Evolutionary conservation across 1,284 basidiomycete genomes (phyloP).

Genomic region (Neonothopanus nambi): DNA sequence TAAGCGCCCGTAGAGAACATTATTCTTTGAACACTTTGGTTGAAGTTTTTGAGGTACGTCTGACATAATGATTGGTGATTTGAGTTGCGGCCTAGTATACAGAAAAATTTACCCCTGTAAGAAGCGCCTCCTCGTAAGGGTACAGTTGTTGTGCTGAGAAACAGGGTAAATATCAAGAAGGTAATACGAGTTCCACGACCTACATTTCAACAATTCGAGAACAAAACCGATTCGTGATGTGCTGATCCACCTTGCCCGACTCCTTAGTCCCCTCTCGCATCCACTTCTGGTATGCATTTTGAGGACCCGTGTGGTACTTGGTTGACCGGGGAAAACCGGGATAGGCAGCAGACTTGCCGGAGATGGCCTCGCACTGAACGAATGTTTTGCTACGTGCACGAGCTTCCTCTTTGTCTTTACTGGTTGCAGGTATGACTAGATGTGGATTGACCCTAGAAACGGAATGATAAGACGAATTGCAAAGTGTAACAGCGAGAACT

Average conservation of each 20-base stretch:
- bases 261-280: conserved; percentile 36
- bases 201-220: conserved; percentile 52
- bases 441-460: conserved; percentile 53
- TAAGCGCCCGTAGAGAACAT: conserved; percentile 56
- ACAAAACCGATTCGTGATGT: conserved; percentile 50
- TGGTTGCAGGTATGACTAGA: conserved; percentile 30
- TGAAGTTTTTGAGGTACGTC: conserved; percentile 18
- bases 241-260: conserved; percentile 40
- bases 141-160: conserved; percentile 47
- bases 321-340: conserved; percentile 49
- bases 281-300: conserved; percentile 59
- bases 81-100: conserved; percentile 43
- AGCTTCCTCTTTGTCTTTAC: conserved; percentile 32
- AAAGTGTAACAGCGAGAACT: conserved; percentile 1
- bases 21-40: conserved; percentile 16
- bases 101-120: conserved; percentile 39
- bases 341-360: background rate
- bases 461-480: conserved; percentile 3
- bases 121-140: conserved; percentile 48
- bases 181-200: conserved; percentile 19
- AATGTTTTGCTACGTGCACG: conserved; percentile 41
- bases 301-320: conserved; percentile 45
- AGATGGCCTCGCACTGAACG: conserved; percentile 38
- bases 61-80: conserved; percentile 32
- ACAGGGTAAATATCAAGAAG: background rate